A percentile compares a stretch with the other conserved stretches of the same genome.
These are phyloP conservation scores for Diaporthe destruens DNA, from an alignment of 2,329 filamentous ascomycete species.

Conservation along the genomic window DNA sequence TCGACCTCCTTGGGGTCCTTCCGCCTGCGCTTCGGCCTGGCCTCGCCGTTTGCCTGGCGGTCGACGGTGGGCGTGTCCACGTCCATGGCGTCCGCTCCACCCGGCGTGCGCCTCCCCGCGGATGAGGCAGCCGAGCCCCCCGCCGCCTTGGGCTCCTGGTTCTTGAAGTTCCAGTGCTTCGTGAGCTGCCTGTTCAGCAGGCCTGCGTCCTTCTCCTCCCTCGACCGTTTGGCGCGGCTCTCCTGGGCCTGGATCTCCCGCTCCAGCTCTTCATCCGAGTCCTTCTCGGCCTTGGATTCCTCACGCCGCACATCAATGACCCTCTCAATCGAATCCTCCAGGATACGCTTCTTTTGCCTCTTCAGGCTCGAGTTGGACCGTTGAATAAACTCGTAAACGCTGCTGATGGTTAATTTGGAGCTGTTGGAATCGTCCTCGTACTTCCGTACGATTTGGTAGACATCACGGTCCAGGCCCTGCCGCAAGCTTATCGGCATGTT, in stretches of 20 bases:
- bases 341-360: conserved; percentile 81
- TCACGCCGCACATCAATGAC: conserved; percentile 81
- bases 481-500: conserved; percentile 56
- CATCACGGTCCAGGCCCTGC: conserved; percentile 74
- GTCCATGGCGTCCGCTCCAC: conserved; percentile 44
- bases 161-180: conserved; percentile 54
- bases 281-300: conserved; percentile 67
- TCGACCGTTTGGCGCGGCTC: conserved; percentile 44
- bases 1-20: conserved; percentile 65
- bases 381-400: conserved; percentile 84
- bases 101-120: conserved; percentile 43
- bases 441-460: conserved; percentile 85
- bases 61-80: conserved; percentile 54
- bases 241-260: conserved; percentile 46
- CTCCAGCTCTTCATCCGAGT: conserved; percentile 60
- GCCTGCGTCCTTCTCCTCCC: conserved; percentile 46
- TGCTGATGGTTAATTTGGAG: conserved; percentile 64
- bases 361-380: conserved; percentile 88
- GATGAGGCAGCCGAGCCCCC: conserved; percentile 32
- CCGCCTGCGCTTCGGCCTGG: conserved; percentile 75
- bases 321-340: conserved; percentile 89
- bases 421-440: conserved; percentile 68
- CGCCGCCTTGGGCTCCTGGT: conserved; percentile 40
- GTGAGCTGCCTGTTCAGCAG: conserved; percentile 58
- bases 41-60: conserved; percentile 74